Evolutionary conservation across 768 basidiomycete genomes (phyloP).

Genomic region (Kwoniella sp.): DNA sequence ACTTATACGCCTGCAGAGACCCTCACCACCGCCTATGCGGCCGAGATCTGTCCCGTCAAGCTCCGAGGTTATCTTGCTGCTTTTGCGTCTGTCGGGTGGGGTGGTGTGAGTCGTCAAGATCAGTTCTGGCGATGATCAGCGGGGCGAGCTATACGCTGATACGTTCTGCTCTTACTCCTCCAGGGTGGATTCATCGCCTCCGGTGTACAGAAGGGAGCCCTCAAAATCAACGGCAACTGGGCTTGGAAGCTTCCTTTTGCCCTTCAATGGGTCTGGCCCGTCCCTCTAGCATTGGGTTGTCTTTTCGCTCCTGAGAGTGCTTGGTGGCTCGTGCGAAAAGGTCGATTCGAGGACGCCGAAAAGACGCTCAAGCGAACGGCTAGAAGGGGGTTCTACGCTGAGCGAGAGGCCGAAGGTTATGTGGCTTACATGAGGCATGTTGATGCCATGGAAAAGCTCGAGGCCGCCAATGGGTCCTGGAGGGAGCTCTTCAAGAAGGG

Average conservation of each 20-base stretch:
- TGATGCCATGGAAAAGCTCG: slow-evolving; percentile 39
- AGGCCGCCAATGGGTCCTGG: slow-evolving; percentile 27
- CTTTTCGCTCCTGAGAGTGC: slow-evolving; percentile 34
- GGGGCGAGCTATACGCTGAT: background rate
- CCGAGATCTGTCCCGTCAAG: slow-evolving; percentile 33
- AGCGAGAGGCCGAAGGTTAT: slow-evolving; percentile 30
- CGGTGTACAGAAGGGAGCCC: slow-evolving; percentile 3
- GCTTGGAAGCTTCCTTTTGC: slow-evolving; percentile 32
- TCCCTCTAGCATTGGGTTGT: slow-evolving; percentile 23
- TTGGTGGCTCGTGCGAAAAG: slow-evolving; percentile 40
- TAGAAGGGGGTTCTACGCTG: slow-evolving; percentile 21
- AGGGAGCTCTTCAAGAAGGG: slow-evolving; percentile 38
- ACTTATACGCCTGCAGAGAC: background rate
- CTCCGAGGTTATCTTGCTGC: slow-evolving; percentile 36
- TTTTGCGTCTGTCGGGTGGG: slow-evolving; percentile 40
- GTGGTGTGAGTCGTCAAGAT: slow-evolving; percentile 27
- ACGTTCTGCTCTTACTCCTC: slow-evolving; percentile 4
- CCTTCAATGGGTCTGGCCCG: slow-evolving; percentile 26
- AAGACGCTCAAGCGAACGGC: slow-evolving; percentile 12
- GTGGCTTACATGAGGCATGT: slow-evolving; percentile 48
- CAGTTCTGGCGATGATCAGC: background rate
- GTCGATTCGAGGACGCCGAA: slow-evolving; percentile 30
- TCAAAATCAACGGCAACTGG: slow-evolving; percentile 27
- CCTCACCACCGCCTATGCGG: slow-evolving; percentile 26
- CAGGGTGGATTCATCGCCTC: slow-evolving; percentile 28